Evolutionary conservation across 495 filamentous ascomycete species (phyloP).

Genomic region (Podospora bellae-mahoneyi): DNA sequence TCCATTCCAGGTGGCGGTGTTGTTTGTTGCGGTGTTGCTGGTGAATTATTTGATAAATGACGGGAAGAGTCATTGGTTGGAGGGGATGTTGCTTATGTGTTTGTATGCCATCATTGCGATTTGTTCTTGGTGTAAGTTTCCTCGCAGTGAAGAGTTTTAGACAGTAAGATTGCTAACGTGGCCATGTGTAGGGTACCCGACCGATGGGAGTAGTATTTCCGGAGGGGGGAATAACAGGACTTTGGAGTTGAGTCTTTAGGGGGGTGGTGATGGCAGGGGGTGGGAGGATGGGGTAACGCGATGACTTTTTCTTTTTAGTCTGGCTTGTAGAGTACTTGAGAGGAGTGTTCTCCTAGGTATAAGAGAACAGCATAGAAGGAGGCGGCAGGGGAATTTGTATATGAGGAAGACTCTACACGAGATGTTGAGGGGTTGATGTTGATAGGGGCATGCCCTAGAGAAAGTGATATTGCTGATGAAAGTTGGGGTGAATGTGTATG

Average conservation of each 20-base stretch:
- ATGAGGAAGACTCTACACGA: too few species aligned
- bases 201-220: not conserved
- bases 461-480: too few species aligned
- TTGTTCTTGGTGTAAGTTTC: conserved; percentile 51
- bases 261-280: too few species aligned
- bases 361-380: too few species aligned
- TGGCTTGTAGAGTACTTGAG: too few species aligned
- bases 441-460: too few species aligned
- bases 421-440: too few species aligned
- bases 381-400: too few species aligned
- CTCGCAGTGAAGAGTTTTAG: not conserved
- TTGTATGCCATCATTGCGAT: conserved; percentile 72
- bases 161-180: not conserved
- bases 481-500: too few species aligned
- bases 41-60: conserved; percentile 80
- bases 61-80: conserved; percentile 62
- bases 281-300: too few species aligned
- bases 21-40: conserved; percentile 74
- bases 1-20: conserved; percentile 72
- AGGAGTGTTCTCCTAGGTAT: too few species aligned
- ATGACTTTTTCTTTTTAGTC: too few species aligned
- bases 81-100: conserved; percentile 70
- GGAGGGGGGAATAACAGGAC: not conserved
- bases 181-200: not conserved
- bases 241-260: not conserved